Evolutionary conservation across 139 green algal genomes (phyloP).

Genomic region (Micractinium conductrix): DNA sequence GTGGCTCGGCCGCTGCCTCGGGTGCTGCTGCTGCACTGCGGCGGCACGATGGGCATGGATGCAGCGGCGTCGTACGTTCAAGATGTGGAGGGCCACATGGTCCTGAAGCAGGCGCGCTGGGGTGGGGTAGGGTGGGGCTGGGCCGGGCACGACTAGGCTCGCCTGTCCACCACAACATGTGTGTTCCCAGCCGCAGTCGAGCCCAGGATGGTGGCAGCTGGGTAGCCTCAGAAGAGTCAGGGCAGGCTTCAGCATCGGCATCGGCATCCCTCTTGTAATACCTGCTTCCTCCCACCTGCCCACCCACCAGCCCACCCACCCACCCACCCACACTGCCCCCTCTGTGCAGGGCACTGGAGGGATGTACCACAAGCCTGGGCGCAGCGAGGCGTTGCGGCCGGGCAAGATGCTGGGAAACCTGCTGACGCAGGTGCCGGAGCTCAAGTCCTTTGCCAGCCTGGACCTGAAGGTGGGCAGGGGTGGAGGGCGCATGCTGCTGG

Average conservation of each 20-base stretch:
- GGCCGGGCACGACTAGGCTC: too few relatives aligned
- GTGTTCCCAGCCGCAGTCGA: too few relatives aligned
- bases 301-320: too few relatives aligned
- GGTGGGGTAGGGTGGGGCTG: too few relatives aligned
- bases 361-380: conserved; percentile 25
- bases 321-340: neutral
- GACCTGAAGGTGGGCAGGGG: conserved; percentile 60
- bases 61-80: conserved; percentile 45
- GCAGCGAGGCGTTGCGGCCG: conserved; percentile 44
- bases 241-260: too few relatives aligned
- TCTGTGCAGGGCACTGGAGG: conserved; percentile 67
- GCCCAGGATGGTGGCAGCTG: too few relatives aligned
- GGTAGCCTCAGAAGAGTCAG: too few relatives aligned
- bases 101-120: conserved; percentile 47
- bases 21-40: conserved; percentile 86
- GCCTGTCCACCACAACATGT: too few relatives aligned
- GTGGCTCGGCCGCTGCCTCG: conserved; percentile 72
- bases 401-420: conserved; percentile 62
- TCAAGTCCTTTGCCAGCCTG: conserved; percentile 80
- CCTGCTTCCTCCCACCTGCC: too few relatives aligned
- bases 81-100: conserved; percentile 43
- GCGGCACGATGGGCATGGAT: conserved; percentile 90
- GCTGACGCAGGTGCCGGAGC: conserved; percentile 79
- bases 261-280: too few relatives aligned
- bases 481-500: too few relatives aligned